Evolutionary conservation across 2,329 filamentous ascomycete genomes (phyloP).

Genomic region (Teratosphaeria viscida): DNA sequence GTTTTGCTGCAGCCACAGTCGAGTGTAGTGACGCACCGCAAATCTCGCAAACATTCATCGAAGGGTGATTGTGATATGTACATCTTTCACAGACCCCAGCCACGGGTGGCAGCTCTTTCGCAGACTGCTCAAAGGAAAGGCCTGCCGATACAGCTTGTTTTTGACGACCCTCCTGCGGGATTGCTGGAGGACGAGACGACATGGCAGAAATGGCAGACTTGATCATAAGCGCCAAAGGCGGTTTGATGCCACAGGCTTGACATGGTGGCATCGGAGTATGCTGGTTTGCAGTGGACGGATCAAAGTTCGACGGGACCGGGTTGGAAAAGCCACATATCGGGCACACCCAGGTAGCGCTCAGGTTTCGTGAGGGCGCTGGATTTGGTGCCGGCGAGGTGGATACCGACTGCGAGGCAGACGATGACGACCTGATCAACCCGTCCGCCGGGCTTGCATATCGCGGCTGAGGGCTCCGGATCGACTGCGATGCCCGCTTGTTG

Average conservation of each 20-base stretch:
- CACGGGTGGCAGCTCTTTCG: neutral
- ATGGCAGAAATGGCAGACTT: slow-evolving; percentile 78
- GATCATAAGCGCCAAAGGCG: slow-evolving; percentile 67
- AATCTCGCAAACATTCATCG: slow-evolving; percentile 76
- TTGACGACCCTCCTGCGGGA: neutral
- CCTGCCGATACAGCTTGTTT: neutral
- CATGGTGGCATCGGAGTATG: slow-evolving; percentile 78
- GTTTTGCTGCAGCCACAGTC: slow-evolving; percentile 23
- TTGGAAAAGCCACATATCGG: slow-evolving; percentile 94
- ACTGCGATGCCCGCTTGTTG: slow-evolving; percentile 49
- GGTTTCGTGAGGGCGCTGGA: slow-evolving; percentile 36
- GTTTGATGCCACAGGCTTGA: slow-evolving; percentile 87
- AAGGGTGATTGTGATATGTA: slow-evolving; percentile 89
- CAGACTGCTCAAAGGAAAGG: neutral
- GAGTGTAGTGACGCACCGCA: slow-evolving; percentile 68
- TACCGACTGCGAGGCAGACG: slow-evolving; percentile 36
- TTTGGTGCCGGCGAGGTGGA: slow-evolving; percentile 20
- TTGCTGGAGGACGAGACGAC: slow-evolving; percentile 39
- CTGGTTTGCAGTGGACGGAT: slow-evolving; percentile 67
- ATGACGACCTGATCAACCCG: slow-evolving; percentile 32
- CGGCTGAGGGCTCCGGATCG: slow-evolving; percentile 42
- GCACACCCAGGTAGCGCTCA: slow-evolving; percentile 80
- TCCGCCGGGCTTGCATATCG: slow-evolving; percentile 34
- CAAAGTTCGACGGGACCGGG: slow-evolving; percentile 84
- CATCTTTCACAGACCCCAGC: slow-evolving; percentile 60